Base-by-base conservation (phyloP, 108 stramenopile species). In the Hondaea fermentalgiana region DNA sequence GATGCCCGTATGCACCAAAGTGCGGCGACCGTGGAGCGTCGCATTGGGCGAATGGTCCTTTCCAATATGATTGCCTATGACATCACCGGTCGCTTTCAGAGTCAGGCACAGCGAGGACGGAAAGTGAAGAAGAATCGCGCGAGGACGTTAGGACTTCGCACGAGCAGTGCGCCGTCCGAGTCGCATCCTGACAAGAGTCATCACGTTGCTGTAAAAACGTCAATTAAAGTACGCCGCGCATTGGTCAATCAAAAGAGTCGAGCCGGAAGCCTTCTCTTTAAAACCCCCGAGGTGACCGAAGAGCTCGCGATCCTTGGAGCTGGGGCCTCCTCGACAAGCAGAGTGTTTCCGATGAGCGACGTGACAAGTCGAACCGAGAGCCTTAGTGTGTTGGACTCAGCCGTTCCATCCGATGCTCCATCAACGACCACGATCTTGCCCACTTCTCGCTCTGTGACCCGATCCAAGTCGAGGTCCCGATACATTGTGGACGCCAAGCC, bases 31-130 rank as follows among this genome's bases (percentile, higher is more conserved):
- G 76, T 83, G 4, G 76, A 83, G 51, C 76, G 49, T 23, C 19
- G 51, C 19, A 47, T 83, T 16, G 76, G 76, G 0, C 45, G 76
- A 8, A 83, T 83, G 76, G 51, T 83, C n/a, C 51, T 83, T 6
- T 53, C 49, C 25, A 83, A 47, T 47, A 83, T 83, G 76, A 83
- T 83, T 83, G 76, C 76, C n/a, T 53, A 83, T 35, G 76, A 83
- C 51, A 53, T 47, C n/a, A 53, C 51, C 16, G 76, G 76, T 0
- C 12, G 51, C 0, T 83, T 83, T 53, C 76, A 53, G 51, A 53
- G 49, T 35, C 76, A 83, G 51, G 76, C 76, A 23, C 17, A 83
- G 28, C 45, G 76, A 6, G 76, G 28, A 6, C n/a, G 12, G 76
- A 83, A 12, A 12, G 4, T 1, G n/a, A 83, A 47, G n/a, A 8